Evolutionary conservation across 768 basidiomycete genomes (phyloP), one percentile per base, ranked within the genome.

Genomic region (Collybiopsis confluens): DNA sequence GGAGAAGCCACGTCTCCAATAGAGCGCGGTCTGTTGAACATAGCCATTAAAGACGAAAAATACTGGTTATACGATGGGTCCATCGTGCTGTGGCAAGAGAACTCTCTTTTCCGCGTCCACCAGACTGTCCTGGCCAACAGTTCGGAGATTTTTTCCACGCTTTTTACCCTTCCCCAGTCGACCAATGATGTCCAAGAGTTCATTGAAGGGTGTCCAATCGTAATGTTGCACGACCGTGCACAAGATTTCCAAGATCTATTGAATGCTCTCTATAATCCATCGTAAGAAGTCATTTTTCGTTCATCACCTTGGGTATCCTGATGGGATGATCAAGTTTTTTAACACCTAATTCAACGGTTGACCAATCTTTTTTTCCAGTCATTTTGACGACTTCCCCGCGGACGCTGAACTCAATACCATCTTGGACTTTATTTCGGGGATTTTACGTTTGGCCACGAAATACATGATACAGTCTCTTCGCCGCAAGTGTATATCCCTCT

Each of bases 371-470:
- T n/a, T n/a, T n/a, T n/a, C n/a, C n/a, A 73, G 75, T 41, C 64
- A 74, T 60, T 65, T 78, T 60, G 68, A 73, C 59, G 58, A 64
- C 56, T 59, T 73, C 15, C 56, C 73, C 0, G 52, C 62, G 0
- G 59, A 64, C 2, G 66, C 73, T 15, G 73, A 74, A 42, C 68
- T 78, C 38, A 72, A 75, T 24, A 68, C 75, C 10, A 69, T 83
- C 36, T 73, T 79, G 26, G 57, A 60, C 6, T 76, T 76, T 54
- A 64, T 80, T 16, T 66, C 75, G 1, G 82, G 81, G 9, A 80
- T 85, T 51, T 70, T 86, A 1, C 78, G 80, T n/a, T 68, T 86
- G n/a, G 71, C 79, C 58, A 82, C 81, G 26, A 86, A 86, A 61
- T 86, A 86, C 55, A 65, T 82, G 62, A 74, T 85, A 26, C 65